Base-by-base conservation (phyloP, 495 filamentous ascomycete genomes). In the Chaetomium cochliodes region DNA sequence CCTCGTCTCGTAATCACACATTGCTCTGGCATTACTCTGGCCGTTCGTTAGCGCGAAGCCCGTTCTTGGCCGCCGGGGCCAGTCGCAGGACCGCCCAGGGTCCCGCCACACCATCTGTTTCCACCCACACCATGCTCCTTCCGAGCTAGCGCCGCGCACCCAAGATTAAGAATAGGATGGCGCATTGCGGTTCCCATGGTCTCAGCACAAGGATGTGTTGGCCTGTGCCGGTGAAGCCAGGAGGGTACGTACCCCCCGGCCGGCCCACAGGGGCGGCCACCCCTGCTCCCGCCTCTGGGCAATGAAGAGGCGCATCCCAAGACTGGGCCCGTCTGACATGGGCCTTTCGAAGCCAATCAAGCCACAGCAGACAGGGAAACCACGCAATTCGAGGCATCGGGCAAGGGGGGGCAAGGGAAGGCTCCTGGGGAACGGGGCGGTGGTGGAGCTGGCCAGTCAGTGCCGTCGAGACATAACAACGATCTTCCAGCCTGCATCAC, bases 151-250 rank as follows among this genome's bases (percentile, higher is more conserved):
- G 69, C 67, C 67, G 65, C 63, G 65, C 62, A 65, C 65, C 69
- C 62, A 67, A 69, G 65, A 74, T 74, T 74, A 71, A 71, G 67
- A 74, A 76, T 71, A 76, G 72, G 69, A 63, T 68, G 65, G 23
- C 62, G 72, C 72, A 74, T 69, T 68, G 67, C 67, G 60, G 57
- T 66, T 50, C 67, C 69, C 67, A 65, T 66, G 53, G 66, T 60
- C 66, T 71, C 59, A 58, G 33, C 58, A 54, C 63, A 52, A 69
- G 64, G 71, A 62, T 72, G 72, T 54, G 66, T 59, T 73, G 71
- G 69, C 70, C 65, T 66, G 70, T 67, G 72, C 60, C 57, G 60
- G 62, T 23, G 47, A 62, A 62, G 54, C 41, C 63, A 62, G 46
- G 46, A 22, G 33, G 33, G 49, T 53, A 28, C 33, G 46, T 54